Evolutionary conservation across 2,329 filamentous ascomycete genomes (phyloP).

Genomic region (Epichloe hybrida): DNA sequence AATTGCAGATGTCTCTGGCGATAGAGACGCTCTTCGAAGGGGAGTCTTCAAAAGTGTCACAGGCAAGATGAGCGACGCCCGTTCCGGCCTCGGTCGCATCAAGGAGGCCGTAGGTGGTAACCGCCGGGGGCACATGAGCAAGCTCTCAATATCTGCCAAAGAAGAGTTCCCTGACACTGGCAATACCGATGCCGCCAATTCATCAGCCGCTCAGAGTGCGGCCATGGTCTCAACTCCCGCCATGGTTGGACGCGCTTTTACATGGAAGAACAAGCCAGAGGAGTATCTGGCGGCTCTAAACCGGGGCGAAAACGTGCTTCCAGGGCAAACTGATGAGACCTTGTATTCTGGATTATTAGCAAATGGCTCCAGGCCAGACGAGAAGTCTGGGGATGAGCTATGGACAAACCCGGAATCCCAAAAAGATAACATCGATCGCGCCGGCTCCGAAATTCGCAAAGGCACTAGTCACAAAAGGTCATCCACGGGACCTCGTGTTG

Average conservation of each 20-base stretch:
- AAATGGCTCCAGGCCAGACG: constrained; percentile 10
- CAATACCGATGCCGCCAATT: constrained; percentile 3
- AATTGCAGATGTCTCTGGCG: constrained; percentile 32
- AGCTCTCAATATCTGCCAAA: constrained; percentile 33
- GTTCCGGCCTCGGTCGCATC: constrained; percentile 70
- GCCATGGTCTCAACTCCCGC: constrained; percentile 23
- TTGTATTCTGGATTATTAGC: constrained; percentile 16
- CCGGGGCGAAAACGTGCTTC: constrained; percentile 19
- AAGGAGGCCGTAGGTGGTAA: constrained; percentile 65
- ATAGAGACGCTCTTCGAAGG: constrained; percentile 46
- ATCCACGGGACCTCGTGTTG: constrained; percentile 45
- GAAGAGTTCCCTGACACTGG: constrained; percentile 35
- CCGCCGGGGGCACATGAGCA: constrained; percentile 37
- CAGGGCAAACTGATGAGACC: constrained; percentile 13
- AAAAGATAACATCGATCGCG: constrained; percentile 11
- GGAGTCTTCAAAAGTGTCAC: constrained; percentile 68
- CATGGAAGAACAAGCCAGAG: constrained; percentile 51
- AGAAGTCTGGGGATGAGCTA: constrained; percentile 12
- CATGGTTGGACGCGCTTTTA: constrained; percentile 38
- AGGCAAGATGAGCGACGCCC: constrained; percentile 65
- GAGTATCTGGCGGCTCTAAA: constrained; percentile 37
- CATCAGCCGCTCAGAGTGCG: constrained; percentile 8
- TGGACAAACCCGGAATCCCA: constrained; percentile 13
- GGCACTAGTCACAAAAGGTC: constrained; percentile 30
- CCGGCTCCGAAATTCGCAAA: constrained; percentile 29